Evolutionary conservation across 108 stramenopile genomes (phyloP).

Genomic region (Hondaea fermentalgiana): DNA sequence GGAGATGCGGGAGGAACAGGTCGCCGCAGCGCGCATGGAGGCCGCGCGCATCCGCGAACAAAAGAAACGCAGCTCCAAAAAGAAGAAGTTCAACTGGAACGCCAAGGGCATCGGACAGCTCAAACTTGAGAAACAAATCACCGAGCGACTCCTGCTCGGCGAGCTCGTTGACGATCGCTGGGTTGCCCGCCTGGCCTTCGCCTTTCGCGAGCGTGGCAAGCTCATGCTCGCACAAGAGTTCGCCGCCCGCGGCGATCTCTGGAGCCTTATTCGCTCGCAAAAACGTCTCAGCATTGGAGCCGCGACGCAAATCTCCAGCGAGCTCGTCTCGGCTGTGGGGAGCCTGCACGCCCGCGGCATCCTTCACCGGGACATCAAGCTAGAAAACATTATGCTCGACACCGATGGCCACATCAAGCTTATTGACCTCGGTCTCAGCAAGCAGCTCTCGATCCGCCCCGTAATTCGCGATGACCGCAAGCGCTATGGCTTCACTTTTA

Average conservation of each 20-base stretch:
- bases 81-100: neutral
- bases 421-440: neutral
- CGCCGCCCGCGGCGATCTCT: neutral
- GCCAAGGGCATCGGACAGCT: neutral
- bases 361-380: conserved; percentile 94
- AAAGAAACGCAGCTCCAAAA: neutral
- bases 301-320: conserved; percentile 45
- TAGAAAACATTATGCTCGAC: conserved; percentile 86
- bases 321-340: conserved; percentile 63
- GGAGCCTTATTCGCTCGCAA: neutral
- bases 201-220: neutral
- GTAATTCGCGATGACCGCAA: neutral
- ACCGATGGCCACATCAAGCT: neutral
- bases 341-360: conserved; percentile 63
- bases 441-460: neutral
- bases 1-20: neutral
- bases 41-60: neutral
- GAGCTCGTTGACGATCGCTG: neutral
- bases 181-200: neutral
- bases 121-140: neutral
- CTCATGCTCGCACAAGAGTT: neutral
- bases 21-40: neutral
- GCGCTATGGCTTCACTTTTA: neutral
- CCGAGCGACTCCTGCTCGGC: neutral
- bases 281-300: conserved; percentile 61